These are phyloP conservation scores for Euphorbia corollata DNA, from an alignment of 441 rosid species.

Conservation along the genomic window DNA sequence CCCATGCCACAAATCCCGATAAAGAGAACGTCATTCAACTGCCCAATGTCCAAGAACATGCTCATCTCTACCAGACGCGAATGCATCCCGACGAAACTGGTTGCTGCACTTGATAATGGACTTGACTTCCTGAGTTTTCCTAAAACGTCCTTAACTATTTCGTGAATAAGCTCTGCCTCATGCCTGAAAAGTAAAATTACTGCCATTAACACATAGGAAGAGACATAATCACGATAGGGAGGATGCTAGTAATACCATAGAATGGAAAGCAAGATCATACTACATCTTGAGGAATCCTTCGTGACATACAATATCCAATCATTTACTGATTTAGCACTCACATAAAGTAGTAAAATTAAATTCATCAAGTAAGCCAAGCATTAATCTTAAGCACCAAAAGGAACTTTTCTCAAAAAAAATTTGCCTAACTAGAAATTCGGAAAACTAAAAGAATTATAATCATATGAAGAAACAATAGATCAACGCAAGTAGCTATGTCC, in stretches of 20 bases:
- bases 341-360: too few relatives aligned
- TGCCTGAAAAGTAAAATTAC: background rate
- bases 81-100: constrained; percentile 9
- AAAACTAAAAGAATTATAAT: too few relatives aligned
- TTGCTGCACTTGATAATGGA: background rate
- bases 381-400: too few relatives aligned
- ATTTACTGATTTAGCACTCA: too few relatives aligned
- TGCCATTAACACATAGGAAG: background rate
- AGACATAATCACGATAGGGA: background rate
- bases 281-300: too few relatives aligned
- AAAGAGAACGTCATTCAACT: background rate
- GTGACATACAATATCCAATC: too few relatives aligned
- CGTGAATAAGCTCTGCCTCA: constrained; percentile 12
- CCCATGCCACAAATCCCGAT: constrained; percentile 12
- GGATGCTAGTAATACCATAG: too few relatives aligned
- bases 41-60: constrained; percentile 13
- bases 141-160: constrained; percentile 9
- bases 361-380: too few relatives aligned
- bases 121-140: constrained; percentile 10
- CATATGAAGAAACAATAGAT: too few relatives aligned
- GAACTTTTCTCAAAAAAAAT: too few relatives aligned
- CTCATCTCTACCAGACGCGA: constrained; percentile 13
- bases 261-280: background rate
- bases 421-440: too few relatives aligned
- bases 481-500: too few relatives aligned